Evolutionary conservation across 495 filamentous ascomycete genomes (phyloP).

Genomic region (Wilcoxina mikolae): DNA sequence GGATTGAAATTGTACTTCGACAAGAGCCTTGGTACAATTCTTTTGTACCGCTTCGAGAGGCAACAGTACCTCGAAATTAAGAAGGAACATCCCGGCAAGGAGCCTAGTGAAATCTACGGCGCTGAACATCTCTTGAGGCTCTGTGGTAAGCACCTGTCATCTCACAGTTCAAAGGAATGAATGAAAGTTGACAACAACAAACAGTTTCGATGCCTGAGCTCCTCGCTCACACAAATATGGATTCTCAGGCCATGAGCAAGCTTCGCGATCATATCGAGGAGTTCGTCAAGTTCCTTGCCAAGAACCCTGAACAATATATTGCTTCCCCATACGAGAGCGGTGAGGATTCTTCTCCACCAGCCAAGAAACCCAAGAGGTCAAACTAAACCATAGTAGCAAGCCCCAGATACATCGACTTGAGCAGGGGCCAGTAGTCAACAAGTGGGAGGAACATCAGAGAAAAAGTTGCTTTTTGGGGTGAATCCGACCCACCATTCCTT

Average conservation of each 20-base stretch:
- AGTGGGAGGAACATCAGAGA: too few species aligned
- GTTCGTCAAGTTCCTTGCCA: conserved; percentile 65
- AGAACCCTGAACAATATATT: conserved; percentile 61
- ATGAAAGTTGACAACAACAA: conserved; percentile 7
- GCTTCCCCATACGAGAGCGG: conserved; percentile 54
- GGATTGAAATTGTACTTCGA: conserved; percentile 89
- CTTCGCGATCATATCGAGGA: conserved; percentile 75
- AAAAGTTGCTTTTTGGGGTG: too few species aligned
- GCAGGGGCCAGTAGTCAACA: conserved; percentile 14
- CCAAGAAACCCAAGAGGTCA: background rate
- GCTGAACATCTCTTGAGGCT: conserved; percentile 80
- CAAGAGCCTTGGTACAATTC: conserved; percentile 63
- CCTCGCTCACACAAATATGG: conserved; percentile 95
- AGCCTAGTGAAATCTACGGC: conserved; percentile 67
- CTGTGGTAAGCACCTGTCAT: conserved; percentile 49
- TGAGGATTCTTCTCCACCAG: conserved; percentile 6
- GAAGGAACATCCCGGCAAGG: conserved; percentile 42
- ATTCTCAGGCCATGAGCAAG: conserved; percentile 68
- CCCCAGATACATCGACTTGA: conserved; percentile 6
- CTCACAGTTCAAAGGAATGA: background rate
- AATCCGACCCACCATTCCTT: too few species aligned
- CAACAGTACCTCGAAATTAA: conserved; percentile 63
- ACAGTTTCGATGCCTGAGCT: conserved; percentile 82
- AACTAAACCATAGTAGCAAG: background rate
- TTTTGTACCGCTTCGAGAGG: conserved; percentile 87